Conservation (phyloP, 2,329 filamentous ascomycete genomes). For the Cladobotryum protrusum region DNA sequence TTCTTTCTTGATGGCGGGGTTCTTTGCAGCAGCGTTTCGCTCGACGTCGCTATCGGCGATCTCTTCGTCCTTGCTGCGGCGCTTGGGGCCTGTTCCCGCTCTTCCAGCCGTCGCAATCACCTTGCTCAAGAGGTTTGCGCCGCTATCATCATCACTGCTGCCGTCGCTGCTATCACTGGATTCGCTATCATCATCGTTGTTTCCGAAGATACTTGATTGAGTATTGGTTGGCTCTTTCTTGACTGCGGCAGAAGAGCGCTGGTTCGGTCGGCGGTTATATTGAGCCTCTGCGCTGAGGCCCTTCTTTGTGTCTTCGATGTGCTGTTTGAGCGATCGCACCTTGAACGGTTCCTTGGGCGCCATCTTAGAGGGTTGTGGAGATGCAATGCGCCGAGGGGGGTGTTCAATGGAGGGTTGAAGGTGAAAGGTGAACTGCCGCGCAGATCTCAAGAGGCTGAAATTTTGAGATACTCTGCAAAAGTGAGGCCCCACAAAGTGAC, state of each 20-base stretch:
- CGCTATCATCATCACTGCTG: constrained; percentile 25
- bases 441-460: constrained; percentile 8
- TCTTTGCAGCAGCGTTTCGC: constrained; percentile 24
- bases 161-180: constrained; percentile 30
- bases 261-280: constrained; percentile 25
- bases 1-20: constrained; percentile 10
- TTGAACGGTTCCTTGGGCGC: constrained; percentile 31
- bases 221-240: constrained; percentile 24
- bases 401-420: constrained; percentile 17
- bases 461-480: constrained; percentile 8
- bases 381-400: constrained; percentile 13
- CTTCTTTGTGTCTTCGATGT: constrained; percentile 33
- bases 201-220: constrained; percentile 24
- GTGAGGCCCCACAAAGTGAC: constrained; percentile 8
- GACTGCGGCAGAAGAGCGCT: constrained; percentile 20
- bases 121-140: constrained; percentile 28
- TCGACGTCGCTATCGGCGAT: constrained; percentile 39
- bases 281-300: constrained; percentile 27
- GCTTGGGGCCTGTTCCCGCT: constrained; percentile 16
- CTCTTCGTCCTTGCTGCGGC: constrained; percentile 30
- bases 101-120: constrained; percentile 17
- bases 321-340: constrained; percentile 32
- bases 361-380: constrained; percentile 23
- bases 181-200: constrained; percentile 24
- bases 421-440: background rate